These are phyloP conservation scores for Camellia japonica DNA, from an alignment of 148 eudicot genomes.

Conservation along the genomic window DNA sequence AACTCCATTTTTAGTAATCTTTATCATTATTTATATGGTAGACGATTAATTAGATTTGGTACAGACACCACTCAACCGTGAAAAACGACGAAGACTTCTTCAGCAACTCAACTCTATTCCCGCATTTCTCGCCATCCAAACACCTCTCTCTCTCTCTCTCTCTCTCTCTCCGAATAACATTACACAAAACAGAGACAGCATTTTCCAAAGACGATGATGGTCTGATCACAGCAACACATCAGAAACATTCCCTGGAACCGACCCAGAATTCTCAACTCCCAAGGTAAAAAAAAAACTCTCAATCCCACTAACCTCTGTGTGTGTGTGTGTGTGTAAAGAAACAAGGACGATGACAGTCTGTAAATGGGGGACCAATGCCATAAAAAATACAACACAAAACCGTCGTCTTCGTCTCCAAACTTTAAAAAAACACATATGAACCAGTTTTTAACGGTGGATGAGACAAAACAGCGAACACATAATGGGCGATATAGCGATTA, in stretches of 20 bases:
- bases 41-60: neutral
- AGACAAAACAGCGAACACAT: constrained; percentile 20
- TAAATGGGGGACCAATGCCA: constrained; percentile 19
- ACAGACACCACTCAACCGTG: neutral
- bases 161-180: neutral
- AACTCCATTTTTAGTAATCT: neutral
- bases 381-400: neutral
- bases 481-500: constrained; percentile 9
- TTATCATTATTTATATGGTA: neutral
- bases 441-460: constrained; percentile 6
- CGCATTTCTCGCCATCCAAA: neutral
- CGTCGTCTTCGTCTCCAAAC: constrained; percentile 16
- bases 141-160: neutral
- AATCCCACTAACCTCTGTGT: neutral
- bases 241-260: neutral
- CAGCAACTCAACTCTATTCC: neutral
- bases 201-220: neutral
- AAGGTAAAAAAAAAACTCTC: neutral
- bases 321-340: neutral
- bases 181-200: neutral
- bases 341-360: constrained; percentile 25
- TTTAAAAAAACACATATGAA: neutral
- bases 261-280: constrained; percentile 12
- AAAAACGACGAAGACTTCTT: constrained; percentile 10
- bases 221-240: neutral